A percentile compares a stretch with the other conserved stretches of the same genome.
These are phyloP conservation scores for Aspergillus flavus DNA, from an alignment of 2,329 filamentous ascomycete genomes.

Conservation along the genomic window DNA sequence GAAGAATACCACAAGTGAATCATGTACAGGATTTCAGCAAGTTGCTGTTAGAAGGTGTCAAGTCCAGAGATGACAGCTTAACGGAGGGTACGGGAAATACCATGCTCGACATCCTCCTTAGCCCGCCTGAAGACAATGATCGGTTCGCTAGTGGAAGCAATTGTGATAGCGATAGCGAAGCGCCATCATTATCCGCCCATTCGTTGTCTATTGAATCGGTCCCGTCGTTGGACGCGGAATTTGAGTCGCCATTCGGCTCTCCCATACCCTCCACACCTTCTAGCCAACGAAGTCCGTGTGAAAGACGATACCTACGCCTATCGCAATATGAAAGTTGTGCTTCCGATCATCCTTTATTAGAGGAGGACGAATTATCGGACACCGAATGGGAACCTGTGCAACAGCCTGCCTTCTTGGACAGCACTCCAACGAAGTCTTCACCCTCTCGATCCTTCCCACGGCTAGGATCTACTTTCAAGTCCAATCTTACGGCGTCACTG, in stretches of 20 bases:
- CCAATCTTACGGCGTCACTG: constrained; percentile 64
- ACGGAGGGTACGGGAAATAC: constrained; percentile 46
- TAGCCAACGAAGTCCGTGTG: constrained; percentile 39
- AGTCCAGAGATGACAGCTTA: constrained; percentile 52
- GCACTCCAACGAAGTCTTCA: constrained; percentile 19
- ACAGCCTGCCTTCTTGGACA: constrained; percentile 15
- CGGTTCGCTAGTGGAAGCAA: constrained; percentile 46
- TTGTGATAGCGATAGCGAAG: constrained; percentile 49
- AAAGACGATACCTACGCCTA: constrained; percentile 51
- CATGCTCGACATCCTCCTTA: constrained; percentile 58
- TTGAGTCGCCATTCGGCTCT: constrained; percentile 51
- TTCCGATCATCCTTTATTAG: constrained; percentile 60
- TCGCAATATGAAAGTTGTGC: constrained; percentile 59
- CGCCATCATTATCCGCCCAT: constrained; percentile 44
- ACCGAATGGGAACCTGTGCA: constrained; percentile 17
- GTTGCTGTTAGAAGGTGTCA: constrained; percentile 56
- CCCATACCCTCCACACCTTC: constrained; percentile 46
- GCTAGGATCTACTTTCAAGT: constrained; percentile 58
- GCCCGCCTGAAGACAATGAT: constrained; percentile 51
- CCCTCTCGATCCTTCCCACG: constrained; percentile 42
- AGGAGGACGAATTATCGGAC: constrained; percentile 36
- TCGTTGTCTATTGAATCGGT: constrained; percentile 63
- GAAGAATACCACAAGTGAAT: constrained; percentile 44
- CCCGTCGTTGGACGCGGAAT: constrained; percentile 54
- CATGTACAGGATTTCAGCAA: constrained; percentile 56